Conservation (phyloP, 352 stramenopile species). For the Phytophthora hybrid region DNA sequence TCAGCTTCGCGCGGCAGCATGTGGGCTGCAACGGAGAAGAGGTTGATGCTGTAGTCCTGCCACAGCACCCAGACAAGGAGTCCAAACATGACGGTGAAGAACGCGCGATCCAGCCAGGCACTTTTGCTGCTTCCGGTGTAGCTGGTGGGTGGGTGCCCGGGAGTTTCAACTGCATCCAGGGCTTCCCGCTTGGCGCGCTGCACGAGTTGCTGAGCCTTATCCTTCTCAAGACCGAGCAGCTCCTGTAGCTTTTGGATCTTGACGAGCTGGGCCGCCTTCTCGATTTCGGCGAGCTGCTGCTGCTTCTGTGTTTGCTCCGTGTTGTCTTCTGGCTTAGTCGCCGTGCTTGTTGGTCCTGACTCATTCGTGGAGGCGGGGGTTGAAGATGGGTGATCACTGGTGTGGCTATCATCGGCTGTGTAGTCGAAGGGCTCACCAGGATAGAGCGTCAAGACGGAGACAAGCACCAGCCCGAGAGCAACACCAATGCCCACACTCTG, state of each 20-base stretch:
- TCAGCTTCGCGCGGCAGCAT: slow-evolving; percentile 62
- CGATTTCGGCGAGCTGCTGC: slow-evolving; percentile 41
- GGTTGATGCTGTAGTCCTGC: slow-evolving; percentile 65
- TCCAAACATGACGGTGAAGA: slow-evolving; percentile 48
- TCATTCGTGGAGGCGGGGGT: background rate
- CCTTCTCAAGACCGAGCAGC: slow-evolving; percentile 59
- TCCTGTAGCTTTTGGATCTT: slow-evolving; percentile 68
- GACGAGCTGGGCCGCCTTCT: slow-evolving; percentile 38
- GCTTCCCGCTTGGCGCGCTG: slow-evolving; percentile 48
- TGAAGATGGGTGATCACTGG: background rate
- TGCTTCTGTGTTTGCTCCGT: background rate
- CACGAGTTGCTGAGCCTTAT: slow-evolving; percentile 52
- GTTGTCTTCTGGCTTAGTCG: background rate
- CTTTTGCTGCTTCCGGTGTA: slow-evolving; percentile 40
- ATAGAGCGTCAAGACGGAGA: slow-evolving; percentile 53
- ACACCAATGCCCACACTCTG: slow-evolving; percentile 53
- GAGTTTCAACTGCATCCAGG: slow-evolving; percentile 23
- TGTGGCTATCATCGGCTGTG: slow-evolving; percentile 4
- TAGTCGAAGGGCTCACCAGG: slow-evolving; percentile 75
- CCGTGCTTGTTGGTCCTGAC: background rate
- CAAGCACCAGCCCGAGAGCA: slow-evolving; percentile 50
- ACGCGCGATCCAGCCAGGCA: slow-evolving; percentile 51
- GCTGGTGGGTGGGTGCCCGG: background rate
- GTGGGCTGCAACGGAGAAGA: slow-evolving; percentile 47
- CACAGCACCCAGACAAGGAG: slow-evolving; percentile 57